Evolutionary conservation across 2,329 filamentous ascomycete genomes (phyloP).

Genomic region (Saccharata proteae): DNA sequence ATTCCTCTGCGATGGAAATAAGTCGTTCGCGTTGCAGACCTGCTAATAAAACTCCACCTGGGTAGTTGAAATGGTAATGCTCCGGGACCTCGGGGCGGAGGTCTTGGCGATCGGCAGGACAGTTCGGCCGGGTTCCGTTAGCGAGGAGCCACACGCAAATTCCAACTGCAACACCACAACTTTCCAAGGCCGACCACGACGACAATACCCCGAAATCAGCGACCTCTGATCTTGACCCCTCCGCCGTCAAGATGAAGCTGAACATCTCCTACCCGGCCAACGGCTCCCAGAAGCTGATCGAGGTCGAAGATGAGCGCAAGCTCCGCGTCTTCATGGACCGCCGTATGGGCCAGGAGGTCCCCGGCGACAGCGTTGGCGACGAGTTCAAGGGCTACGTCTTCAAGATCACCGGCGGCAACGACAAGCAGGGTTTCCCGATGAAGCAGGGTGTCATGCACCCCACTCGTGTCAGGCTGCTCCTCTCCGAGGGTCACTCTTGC

Average conservation of each 20-base stretch:
- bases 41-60: too few relatives aligned
- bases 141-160: too few relatives aligned
- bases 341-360: conserved; percentile 88
- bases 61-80: too few relatives aligned
- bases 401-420: conserved; percentile 98
- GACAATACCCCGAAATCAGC: too few relatives aligned
- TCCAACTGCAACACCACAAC: too few relatives aligned
- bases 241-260: conserved; percentile 52
- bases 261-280: conserved; percentile 90
- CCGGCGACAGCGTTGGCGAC: conserved; percentile 89
- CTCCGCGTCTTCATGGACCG: conserved; percentile 98
- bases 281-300: conserved; percentile 98
- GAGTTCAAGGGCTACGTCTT: conserved; percentile 99
- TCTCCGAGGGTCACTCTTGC: conserved; percentile 95
- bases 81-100: too few relatives aligned
- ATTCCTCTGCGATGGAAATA: too few relatives aligned
- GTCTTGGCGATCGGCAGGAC: too few relatives aligned
- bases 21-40: too few relatives aligned
- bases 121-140: too few relatives aligned
- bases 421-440: conserved; percentile 99
- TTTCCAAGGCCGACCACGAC: too few relatives aligned
- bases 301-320: conserved; percentile 99
- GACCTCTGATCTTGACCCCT: conserved; percentile 9
- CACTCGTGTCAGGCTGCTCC: conserved; percentile 94
- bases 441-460: conserved; percentile 99